These are phyloP conservation scores for Chlorophyllum brunneum DNA, from an alignment of 768 basidiomycete genomes.

Conservation along the genomic window DNA sequence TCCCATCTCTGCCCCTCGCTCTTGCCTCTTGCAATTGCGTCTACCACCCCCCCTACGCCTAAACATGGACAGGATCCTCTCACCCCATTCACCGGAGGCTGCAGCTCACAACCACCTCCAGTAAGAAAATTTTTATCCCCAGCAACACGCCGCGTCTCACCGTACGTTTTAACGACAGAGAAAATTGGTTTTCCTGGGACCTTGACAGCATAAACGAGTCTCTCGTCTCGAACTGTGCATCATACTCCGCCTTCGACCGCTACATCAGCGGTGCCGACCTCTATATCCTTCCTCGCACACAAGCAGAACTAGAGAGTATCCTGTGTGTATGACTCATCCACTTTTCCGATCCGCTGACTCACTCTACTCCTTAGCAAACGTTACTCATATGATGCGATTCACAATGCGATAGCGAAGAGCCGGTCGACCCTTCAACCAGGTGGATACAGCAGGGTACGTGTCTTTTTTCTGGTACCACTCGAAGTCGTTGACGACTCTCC, in stretches of 20 bases:
- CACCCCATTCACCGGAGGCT: slow-evolving; percentile 73
- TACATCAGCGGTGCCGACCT: slow-evolving; percentile 70
- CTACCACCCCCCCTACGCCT: slow-evolving; percentile 6
- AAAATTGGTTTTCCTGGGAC: slow-evolving; percentile 69
- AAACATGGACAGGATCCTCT: slow-evolving; percentile 67
- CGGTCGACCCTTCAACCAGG: slow-evolving; percentile 58
- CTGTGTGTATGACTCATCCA: slow-evolving; percentile 44
- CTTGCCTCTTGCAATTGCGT: slow-evolving; percentile 8
- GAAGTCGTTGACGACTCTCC: slow-evolving; percentile 1
- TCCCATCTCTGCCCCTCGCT: slow-evolving; percentile 11
- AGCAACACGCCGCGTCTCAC: slow-evolving; percentile 12
- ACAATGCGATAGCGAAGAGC: slow-evolving; percentile 72
- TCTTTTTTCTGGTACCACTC: background rate
- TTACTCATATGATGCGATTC: slow-evolving; percentile 77
- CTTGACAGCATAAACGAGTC: slow-evolving; percentile 69
- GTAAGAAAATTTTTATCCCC: slow-evolving; percentile 35
- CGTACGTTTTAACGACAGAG: slow-evolving; percentile 47
- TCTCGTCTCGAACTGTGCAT: slow-evolving; percentile 73
- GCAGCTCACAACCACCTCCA: slow-evolving; percentile 63
- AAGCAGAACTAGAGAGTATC: slow-evolving; percentile 64
- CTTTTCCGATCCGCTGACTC: slow-evolving; percentile 12
- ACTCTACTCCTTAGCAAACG: slow-evolving; percentile 44
- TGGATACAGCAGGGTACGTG: slow-evolving; percentile 43
- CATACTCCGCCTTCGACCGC: slow-evolving; percentile 75
- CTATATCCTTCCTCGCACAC: slow-evolving; percentile 62